Conservation (phyloP, 257 asterid species). For the Cruciata laevipes region DNA sequence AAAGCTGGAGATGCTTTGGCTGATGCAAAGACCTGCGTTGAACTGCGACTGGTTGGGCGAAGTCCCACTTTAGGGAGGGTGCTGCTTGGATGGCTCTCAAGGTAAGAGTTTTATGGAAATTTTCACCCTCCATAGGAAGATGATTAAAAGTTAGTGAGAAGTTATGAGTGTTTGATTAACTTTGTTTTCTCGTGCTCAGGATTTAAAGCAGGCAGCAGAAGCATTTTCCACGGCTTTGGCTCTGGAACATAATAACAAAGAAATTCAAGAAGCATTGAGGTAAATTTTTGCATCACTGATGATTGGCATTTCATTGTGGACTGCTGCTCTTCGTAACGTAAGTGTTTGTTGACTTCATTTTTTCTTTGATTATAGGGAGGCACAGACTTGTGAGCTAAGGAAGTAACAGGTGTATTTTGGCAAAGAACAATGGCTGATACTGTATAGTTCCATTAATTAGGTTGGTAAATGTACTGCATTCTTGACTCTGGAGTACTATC, state of each 20-base stretch:
- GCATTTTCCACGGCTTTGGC: slow-evolving; percentile 20
- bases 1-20: background rate
- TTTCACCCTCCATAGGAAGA: background rate
- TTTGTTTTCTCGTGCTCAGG: background rate
- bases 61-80: slow-evolving; percentile 16
- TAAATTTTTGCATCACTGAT: background rate
- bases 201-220: slow-evolving; percentile 9
- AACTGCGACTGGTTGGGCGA: background rate
- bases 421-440: no score
- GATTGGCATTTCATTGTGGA: background rate
- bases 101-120: background rate
- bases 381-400: background rate
- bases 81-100: slow-evolving; percentile 9
- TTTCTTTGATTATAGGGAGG: background rate
- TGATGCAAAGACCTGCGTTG: slow-evolving; percentile 12
- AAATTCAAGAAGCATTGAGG: slow-evolving; percentile 7
- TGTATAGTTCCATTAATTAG: no score
- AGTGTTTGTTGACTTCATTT: background rate
- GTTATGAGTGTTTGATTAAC: background rate
- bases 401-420: no score
- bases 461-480: no score
- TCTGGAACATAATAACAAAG: slow-evolving; percentile 22
- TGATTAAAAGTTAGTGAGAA: background rate
- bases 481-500: no score
- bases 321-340: background rate